Percentiles rank a stretch among this genome's conserved stretches.
Conservation (phyloP, 192 early-diverging fungal genomes). For the Coemansia sp. region DNA sequence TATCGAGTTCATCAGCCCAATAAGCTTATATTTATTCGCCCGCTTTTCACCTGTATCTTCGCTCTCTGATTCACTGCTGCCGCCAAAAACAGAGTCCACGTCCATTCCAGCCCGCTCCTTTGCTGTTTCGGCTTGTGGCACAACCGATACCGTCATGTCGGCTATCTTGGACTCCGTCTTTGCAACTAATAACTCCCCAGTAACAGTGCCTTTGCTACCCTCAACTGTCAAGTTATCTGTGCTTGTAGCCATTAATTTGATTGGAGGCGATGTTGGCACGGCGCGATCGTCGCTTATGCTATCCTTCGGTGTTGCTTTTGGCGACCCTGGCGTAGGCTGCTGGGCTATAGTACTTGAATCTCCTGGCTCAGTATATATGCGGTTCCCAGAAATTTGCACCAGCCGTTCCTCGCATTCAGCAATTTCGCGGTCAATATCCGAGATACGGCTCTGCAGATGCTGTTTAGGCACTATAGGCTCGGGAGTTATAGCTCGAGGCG, state of each 20-base stretch:
- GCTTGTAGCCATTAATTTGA: constrained; percentile 6
- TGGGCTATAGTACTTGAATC: constrained; percentile 15
- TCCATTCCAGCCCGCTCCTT: constrained; percentile 1
- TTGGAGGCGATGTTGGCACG: constrained; percentile 29
- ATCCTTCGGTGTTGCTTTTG: neutral
- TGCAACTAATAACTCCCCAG: neutral
- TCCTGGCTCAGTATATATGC: neutral
- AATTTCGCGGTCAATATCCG: constrained; percentile 46
- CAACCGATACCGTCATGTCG: constrained; percentile 13
- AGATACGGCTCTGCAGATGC: constrained; percentile 33
- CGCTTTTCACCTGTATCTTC: neutral
- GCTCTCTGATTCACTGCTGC: constrained; percentile 1
- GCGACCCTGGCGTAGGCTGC: neutral
- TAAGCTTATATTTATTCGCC: constrained; percentile 11
- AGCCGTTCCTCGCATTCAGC: constrained; percentile 38
- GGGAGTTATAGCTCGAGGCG: constrained; percentile 5
- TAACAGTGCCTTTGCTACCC: neutral
- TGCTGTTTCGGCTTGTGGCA: constrained; percentile 11
- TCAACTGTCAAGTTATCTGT: neutral
- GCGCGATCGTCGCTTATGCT: constrained; percentile 23
- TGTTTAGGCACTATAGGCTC: constrained; percentile 4
- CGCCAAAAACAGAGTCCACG: constrained; percentile 2
- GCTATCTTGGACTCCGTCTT: neutral
- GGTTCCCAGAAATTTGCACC: constrained; percentile 24
- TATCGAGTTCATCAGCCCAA: constrained; percentile 17